Evolutionary conservation across 2,329 filamentous ascomycete genomes (phyloP), one percentile per base, ranked within the genome.

Genomic region (Monilinia vaccinii-corymbosi): DNA sequence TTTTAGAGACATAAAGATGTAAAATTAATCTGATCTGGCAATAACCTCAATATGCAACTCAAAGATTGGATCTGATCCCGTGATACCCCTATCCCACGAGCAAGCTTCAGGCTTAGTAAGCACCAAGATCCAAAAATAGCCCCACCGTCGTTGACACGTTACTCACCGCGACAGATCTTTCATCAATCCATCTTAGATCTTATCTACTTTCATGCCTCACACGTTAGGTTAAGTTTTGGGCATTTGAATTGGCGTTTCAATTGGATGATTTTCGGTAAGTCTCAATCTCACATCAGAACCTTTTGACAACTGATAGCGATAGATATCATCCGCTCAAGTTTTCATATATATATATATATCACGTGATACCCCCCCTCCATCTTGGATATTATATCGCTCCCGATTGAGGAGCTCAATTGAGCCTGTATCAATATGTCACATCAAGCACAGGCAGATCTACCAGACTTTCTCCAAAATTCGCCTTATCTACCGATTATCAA

Each of bases 391-490:
- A 23, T 18, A 23, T 44, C 13, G 16, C 25, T 23, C 16, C 11
- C 5, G 16, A 21, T 13, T 23, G 23, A 6, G 13, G 23, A 13
- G 1, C 2, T 34, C 13, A 23, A 1, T 25, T 23, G 18, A 21
- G 38, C n/a, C 16, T 23, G n/a, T 23, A 44, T 16, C 13, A 18
- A 21, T 7, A 55, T 55, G 51, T 55, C 51, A 3, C 51, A 55
- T 44, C 51, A 18, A 16, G n/a, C 4, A 5, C 13, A 16, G n/a
- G 18, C 36, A 9, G 65, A 67, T 36, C 47, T 68, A 31, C 66
- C 66, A 1, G 62, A 65, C 5, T 68, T 66, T 28, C 61, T 68
- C 3, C 56, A 67, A 13, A 62, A 64, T 56, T 71, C 67, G 61
- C 73, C 58, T 63, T 73, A 63, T 47, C 52, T 63, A 5, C 67